Base-by-base conservation (phyloP, 1,284 basidiomycete genomes). In the Ganoderma resinaceum region DNA sequence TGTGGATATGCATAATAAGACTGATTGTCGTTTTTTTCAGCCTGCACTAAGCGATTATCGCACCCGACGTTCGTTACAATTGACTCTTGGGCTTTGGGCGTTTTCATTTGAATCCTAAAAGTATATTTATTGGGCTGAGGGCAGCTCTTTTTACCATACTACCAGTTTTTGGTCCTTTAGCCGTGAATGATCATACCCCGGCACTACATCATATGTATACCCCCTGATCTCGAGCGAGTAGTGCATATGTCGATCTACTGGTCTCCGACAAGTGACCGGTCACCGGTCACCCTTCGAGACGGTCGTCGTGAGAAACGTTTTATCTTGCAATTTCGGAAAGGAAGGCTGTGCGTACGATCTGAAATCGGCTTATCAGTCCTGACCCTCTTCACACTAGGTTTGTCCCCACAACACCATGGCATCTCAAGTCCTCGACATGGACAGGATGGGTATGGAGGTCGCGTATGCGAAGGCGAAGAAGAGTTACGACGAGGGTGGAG, bases 401-500 rank as follows among this genome's bases (percentile, higher is more conserved):
- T 7, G n/a, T 49, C 52, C 20, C 38, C 33, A 33, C 16, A 29
- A 37, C 37, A 9, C 16, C 18, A 57, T 43, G 49, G 55, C 20
- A 6, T 33, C 59, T 18, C 33, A 35, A 26, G n/a, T 38, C 58
- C 16, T 16, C 68, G 40, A 42, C 42, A 52, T 37, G 14, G 74
- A 75, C 70, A 67, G 33, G 8, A 31, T 73, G 35, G 75, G 77
- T 62, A 70, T 80, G 42, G 59, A 69, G 12, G 59, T 68, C 26
- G 85, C 86, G 20, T 76, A 86, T 33, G 75, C 76, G 7, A 80
- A 87, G 67, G 88, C 87, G 0, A 76, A 73, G 38, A 80, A 82
- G 68, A 81, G 85, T 68, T 81, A 79, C 59, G 69, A 70, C 0
- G 83, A 88, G 67, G 87, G 87, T 1, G 89, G 89, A 0, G 82